These are phyloP conservation scores for Debaryomycetaceae sp. DNA, from an alignment of 1,139 yeast genomes.

Conservation along the genomic window DNA sequence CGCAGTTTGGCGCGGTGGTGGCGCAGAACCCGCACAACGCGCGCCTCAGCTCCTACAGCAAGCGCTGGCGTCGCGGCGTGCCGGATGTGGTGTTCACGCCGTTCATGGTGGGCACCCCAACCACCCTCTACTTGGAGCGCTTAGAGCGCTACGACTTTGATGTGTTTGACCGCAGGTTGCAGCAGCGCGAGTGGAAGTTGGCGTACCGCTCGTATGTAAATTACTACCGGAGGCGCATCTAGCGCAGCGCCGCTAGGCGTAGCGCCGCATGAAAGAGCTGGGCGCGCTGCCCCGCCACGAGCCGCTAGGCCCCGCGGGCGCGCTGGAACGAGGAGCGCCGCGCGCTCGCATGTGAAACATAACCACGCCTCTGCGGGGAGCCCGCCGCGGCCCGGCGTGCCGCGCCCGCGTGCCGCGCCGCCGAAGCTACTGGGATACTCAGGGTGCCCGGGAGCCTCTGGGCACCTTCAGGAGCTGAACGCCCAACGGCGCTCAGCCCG, in stretches of 20 bases:
- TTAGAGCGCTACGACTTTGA: slow-evolving; percentile 67
- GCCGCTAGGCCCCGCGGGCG: too few species aligned
- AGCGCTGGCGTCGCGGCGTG: slow-evolving; percentile 41
- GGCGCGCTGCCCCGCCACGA: too few species aligned
- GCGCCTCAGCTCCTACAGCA: slow-evolving; percentile 27
- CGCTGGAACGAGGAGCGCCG: too few species aligned
- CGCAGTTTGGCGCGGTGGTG: slow-evolving; percentile 28
- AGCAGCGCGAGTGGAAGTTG: slow-evolving; percentile 64
- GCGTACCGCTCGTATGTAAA: slow-evolving; percentile 63
- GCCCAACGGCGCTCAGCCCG: too few species aligned
- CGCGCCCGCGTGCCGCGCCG: too few species aligned
- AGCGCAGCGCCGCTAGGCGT: slow-evolving; percentile 8
- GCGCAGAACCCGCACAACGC: slow-evolving; percentile 20
- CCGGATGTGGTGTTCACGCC: slow-evolving; percentile 72
- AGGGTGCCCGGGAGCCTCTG: too few species aligned
- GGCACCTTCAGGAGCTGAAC: too few species aligned
- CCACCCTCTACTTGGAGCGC: slow-evolving; percentile 54
- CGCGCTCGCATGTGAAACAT: too few species aligned
- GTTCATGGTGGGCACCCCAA: slow-evolving; percentile 63
- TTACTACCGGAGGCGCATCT: slow-evolving; percentile 42
- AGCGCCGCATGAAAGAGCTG: too few species aligned
- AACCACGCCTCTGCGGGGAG: too few species aligned
- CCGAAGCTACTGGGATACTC: too few species aligned
- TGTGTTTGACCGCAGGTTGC: slow-evolving; percentile 44
- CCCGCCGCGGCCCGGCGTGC: too few species aligned